Evolutionary conservation across 2,329 filamentous ascomycete genomes (phyloP).

Genomic region (Apiospora sp.): DNA sequence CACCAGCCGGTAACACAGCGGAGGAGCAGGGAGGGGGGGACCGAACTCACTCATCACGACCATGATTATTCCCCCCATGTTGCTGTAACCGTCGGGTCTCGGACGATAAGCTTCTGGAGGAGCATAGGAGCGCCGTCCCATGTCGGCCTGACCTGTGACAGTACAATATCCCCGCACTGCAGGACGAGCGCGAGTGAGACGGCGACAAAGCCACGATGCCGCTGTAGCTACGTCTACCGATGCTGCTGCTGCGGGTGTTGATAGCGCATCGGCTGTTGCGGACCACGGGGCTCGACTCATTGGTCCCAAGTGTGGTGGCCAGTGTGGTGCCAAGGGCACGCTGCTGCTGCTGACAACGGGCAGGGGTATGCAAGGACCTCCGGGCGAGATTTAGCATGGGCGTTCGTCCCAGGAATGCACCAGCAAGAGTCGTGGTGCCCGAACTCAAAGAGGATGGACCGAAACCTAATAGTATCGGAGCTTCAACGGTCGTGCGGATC

Average conservation of each 20-base stretch:
- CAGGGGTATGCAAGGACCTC: conserved; percentile 23
- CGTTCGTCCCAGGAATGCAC: conserved; percentile 6
- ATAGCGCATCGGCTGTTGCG: not conserved
- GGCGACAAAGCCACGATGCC: not conserved
- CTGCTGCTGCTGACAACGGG: conserved; percentile 13
- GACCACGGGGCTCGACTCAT: conserved; percentile 10
- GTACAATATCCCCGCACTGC: not conserved
- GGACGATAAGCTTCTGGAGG: conserved; percentile 16
- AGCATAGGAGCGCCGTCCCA: conserved; percentile 3
- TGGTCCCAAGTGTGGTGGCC: conserved; percentile 17
- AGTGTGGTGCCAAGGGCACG: conserved; percentile 8
- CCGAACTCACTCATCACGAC: conserved; percentile 14
- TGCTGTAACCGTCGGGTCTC: conserved; percentile 12
- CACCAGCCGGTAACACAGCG: conserved; percentile 14
- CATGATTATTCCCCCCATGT: conserved; percentile 13
- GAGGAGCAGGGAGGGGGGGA: not conserved
- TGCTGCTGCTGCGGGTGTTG: not conserved
- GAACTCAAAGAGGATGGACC: conserved; percentile 23
- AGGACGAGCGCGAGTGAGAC: conserved; percentile 13
- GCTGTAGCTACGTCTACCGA: conserved; percentile 7
- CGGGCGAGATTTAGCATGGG: conserved; percentile 9
- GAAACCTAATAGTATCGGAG: conserved; percentile 19
- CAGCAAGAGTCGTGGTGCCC: conserved; percentile 1
- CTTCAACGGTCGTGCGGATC: conserved; percentile 18
- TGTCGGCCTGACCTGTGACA: conserved; percentile 7